phyloP scores from a whole-genome alignment of 2,329 filamentous ascomycete genomes.

The Neobulgaria alba region DNA sequence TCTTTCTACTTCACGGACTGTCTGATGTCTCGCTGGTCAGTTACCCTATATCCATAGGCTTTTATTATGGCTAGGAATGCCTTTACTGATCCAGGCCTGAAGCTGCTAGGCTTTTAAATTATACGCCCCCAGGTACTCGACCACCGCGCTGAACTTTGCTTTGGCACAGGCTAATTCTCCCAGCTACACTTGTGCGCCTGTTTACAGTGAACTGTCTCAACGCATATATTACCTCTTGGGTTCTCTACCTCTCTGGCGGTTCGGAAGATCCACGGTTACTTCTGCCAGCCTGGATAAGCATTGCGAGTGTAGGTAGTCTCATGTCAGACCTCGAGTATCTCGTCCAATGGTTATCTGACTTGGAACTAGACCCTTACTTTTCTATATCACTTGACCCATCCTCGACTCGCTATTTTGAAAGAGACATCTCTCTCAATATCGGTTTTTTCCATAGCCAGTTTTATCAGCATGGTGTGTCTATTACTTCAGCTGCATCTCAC shows the following conservation, averaged over 20 bases:
- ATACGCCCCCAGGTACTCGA: conserved; percentile 55
- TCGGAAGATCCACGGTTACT: conserved; percentile 62
- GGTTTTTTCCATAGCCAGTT: conserved; percentile 68
- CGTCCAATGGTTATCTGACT: not conserved
- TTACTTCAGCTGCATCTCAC: conserved; percentile 54
- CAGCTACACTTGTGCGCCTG: conserved; percentile 70
- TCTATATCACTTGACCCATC: conserved; percentile 68
- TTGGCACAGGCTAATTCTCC: conserved; percentile 6
- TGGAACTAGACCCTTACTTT: conserved; percentile 56
- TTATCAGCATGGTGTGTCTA: conserved; percentile 64
- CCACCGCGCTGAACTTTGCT: not conserved
- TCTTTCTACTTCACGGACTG: conserved; percentile 74
- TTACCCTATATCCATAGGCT: conserved; percentile 8
- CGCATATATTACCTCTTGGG: conserved; percentile 65
- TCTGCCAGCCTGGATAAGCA: conserved; percentile 69
- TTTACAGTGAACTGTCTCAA: conserved; percentile 67
- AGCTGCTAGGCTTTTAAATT: conserved; percentile 74
- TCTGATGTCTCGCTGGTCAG: conserved; percentile 73
- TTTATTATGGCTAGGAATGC: too few relatives aligned
- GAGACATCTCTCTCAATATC: conserved; percentile 71
- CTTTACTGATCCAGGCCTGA: too few relatives aligned
- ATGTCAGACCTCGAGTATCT: not conserved
- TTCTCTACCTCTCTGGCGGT: conserved; percentile 61
- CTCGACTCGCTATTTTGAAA: conserved; percentile 70
- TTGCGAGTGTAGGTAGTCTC: conserved; percentile 52